phyloP scores from a whole-genome alignment of 2,329 filamentous ascomycete species.

The Sarocladiaceae sp. region DNA sequence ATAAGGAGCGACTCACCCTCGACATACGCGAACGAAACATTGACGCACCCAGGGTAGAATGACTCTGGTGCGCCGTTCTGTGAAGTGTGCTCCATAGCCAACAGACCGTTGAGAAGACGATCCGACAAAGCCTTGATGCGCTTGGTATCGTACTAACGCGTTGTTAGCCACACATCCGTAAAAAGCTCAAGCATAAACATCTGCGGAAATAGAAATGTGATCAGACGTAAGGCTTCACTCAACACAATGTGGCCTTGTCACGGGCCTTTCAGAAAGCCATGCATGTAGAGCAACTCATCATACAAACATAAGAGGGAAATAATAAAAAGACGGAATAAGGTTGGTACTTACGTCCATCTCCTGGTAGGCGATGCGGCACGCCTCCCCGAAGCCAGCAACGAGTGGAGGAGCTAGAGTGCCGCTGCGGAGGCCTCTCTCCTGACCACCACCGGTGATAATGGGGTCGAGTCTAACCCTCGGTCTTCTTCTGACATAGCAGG shows the following conservation, averaged over 20 bases:
- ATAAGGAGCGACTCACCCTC: constrained; percentile 97
- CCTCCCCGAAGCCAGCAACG: constrained; percentile 90
- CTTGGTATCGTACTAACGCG: constrained; percentile 78
- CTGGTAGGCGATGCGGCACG: constrained; percentile 82
- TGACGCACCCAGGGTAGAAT: constrained; percentile 95
- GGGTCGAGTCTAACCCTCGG: constrained; percentile 92
- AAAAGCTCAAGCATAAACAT: not conserved
- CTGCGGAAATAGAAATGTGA: constrained; percentile 10
- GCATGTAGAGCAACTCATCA: constrained; percentile 87
- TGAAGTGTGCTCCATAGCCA: constrained; percentile 84
- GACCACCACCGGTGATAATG: constrained; percentile 91
- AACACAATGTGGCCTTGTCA: constrained; percentile 52
- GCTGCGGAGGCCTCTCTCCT: constrained; percentile 90
- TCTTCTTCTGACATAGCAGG: constrained; percentile 88
- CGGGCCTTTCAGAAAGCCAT: constrained; percentile 79
- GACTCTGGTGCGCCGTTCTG: constrained; percentile 79
- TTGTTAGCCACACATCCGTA: constrained; percentile 16
- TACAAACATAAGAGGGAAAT: no score
- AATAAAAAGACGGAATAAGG: constrained; percentile 17
- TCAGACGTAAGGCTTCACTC: constrained; percentile 66
- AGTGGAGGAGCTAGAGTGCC: constrained; percentile 87
- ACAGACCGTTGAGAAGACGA: constrained; percentile 71
- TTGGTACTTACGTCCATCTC: constrained; percentile 74
- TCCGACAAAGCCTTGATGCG: constrained; percentile 79
- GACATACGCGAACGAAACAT: constrained; percentile 96